Base-by-base conservation (phyloP, 208 protist genomes). In the Trypanosoma grayi region DNA sequence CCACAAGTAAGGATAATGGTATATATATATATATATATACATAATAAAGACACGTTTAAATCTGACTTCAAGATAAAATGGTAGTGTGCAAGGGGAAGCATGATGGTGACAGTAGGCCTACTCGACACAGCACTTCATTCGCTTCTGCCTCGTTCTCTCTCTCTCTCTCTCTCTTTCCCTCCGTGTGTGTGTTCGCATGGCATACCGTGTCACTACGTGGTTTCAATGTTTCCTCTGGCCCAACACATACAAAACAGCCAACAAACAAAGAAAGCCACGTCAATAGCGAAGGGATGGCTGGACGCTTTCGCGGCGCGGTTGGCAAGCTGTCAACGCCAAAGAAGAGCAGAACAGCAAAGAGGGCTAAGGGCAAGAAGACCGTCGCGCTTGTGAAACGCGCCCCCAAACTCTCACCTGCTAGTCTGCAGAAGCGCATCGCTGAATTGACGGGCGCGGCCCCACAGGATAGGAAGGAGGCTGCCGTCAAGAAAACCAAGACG, bases 221-320 rank as follows among this genome's bases (percentile, higher is more conserved):
- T 39, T 11, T 39, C 34, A 14, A 11, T 39, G 7, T 39, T 39
- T 11, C 11, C 11, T 14, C 20, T 43, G 39, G 16, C 16, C 39
- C 39, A 43, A 43, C 34, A n/a, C 34, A 39, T 14, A 39, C 34
- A 39, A 39, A 7, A 7, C 7, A 39, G 13, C 39, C 16, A 43
- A 43, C 39, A 14, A 43, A 14, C 3, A n/a, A 43, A n/a, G 16
- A 43, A n/a, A 7, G 16, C 45, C 25, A 46, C 8, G 22, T 16
- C 8, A 44, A 39, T 39, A 48, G 18, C 20, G 24, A 33, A 24
- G 2, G 11, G 13, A 93, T 94, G 87, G 87, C 83, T 4, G 87
- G 87, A 11, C 83, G 75, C 51, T 94, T 94, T 53, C 79, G 87
- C 28, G 87, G 83, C 6, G 79, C 81, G 3, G 87, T 90, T 0